Conservation (phyloP, 805 yeast genomes). For the Danielia oregonensis region DNA sequence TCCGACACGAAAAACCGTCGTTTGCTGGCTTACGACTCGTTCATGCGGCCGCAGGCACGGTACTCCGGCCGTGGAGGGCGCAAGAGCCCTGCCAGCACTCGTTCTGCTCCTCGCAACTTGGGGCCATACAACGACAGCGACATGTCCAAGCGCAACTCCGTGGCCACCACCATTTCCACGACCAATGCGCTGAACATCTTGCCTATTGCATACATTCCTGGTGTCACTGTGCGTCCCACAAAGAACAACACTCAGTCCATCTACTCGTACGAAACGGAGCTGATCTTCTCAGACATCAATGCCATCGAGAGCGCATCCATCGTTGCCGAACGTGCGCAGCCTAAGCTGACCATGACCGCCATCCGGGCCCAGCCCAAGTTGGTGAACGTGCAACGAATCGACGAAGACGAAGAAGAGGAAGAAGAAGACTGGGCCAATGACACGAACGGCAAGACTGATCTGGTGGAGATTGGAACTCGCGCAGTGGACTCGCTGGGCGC, state of each 20-base stretch:
- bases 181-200: conserved; percentile 84
- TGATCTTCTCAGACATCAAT: conserved; percentile 41
- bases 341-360: conserved; percentile 60
- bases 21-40: conserved; percentile 40
- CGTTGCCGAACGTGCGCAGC: conserved; percentile 36
- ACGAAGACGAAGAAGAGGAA: conserved; percentile 36
- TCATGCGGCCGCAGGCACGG: conserved; percentile 37
- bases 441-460: not conserved
- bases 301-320: conserved; percentile 47
- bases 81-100: conserved; percentile 1
- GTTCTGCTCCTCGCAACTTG: conserved; percentile 2
- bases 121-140: conserved; percentile 14
- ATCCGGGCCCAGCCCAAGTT: conserved; percentile 71
- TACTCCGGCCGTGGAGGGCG: conserved; percentile 6
- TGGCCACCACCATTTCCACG: conserved; percentile 60
- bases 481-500: conserved; percentile 1
- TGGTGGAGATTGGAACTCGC: not conserved
- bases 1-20: conserved; percentile 16
- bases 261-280: conserved; percentile 39
- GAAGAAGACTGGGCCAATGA: conserved; percentile 16
- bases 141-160: conserved; percentile 27
- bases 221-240: conserved; percentile 67
- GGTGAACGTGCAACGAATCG: conserved; percentile 51
- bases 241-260: conserved; percentile 42
- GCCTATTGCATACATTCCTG: conserved; percentile 93